phyloP scores from a whole-genome alignment of 1,284 basidiomycete genomes.

The Tilletia caries region DNA sequence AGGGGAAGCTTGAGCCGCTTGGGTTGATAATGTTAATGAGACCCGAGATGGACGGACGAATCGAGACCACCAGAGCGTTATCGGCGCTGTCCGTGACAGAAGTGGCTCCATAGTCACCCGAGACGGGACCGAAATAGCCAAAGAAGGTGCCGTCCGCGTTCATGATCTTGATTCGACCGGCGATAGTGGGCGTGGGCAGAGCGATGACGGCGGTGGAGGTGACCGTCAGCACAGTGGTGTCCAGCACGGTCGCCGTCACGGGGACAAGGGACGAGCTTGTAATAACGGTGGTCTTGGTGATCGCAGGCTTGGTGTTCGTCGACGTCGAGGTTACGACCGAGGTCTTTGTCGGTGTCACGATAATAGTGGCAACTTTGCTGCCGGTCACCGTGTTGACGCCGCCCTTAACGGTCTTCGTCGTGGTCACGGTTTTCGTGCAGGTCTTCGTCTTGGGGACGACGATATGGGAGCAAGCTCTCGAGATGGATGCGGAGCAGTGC shows the following conservation, averaged over 20 bases:
- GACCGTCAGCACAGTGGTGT: not conserved
- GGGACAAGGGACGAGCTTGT: conserved; percentile 5
- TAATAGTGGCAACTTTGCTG: not conserved
- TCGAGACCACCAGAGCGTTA: not conserved
- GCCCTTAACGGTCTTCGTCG: not conserved
- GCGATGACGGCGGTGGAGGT: not conserved
- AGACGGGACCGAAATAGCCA: not conserved
- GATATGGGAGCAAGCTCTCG: not conserved
- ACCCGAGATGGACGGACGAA: no score
- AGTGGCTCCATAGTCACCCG: not conserved
- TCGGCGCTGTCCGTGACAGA: not conserved
- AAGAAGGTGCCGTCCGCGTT: not conserved
- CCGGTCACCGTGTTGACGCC: not conserved
- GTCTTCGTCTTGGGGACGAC: conserved; percentile 5
- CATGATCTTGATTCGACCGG: not conserved
- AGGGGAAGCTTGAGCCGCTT: no score
- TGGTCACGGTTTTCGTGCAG: not conserved
- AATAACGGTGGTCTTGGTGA: not conserved
- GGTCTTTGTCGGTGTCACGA: not conserved
- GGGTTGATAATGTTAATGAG: no score
- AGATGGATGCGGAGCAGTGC: not conserved
- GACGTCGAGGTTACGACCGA: conserved; percentile 5
- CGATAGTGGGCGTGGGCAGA: not conserved
- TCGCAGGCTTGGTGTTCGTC: not conserved
- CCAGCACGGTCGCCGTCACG: not conserved